These are phyloP conservation scores for Loxodes magnus DNA, from an alignment of 73 alveolate species.

Conservation along the genomic window DNA sequence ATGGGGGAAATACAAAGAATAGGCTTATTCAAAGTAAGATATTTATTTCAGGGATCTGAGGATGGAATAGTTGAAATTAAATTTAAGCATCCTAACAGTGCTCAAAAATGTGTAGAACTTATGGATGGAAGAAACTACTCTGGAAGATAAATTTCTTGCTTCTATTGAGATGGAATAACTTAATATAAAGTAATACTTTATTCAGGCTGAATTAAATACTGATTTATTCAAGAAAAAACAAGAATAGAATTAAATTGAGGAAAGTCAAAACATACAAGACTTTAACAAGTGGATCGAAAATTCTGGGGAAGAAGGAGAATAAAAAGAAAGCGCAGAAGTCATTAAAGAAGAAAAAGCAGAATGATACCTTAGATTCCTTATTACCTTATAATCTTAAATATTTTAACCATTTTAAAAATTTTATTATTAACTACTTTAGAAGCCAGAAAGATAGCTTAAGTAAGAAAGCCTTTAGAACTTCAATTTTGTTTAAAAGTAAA, in stretches of 20 bases:
- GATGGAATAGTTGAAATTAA: slow-evolving; percentile 49
- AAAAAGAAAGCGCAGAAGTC: slow-evolving; percentile 4
- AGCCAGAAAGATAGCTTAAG: not conserved
- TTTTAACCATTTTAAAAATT: too few species aligned
- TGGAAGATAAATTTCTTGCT: slow-evolving; percentile 27
- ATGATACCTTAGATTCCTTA: too few species aligned
- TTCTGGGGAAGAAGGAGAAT: too few species aligned
- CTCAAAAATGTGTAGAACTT: slow-evolving; percentile 42
- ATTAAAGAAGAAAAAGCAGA: not conserved
- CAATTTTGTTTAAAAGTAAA: too few species aligned
- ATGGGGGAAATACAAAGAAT: slow-evolving; percentile 49
- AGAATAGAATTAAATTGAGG: too few species aligned
- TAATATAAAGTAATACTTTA: too few species aligned
- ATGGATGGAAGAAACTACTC: slow-evolving; percentile 43
- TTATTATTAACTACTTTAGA: not conserved
- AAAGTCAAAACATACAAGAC: too few species aligned
- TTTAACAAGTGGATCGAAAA: too few species aligned
- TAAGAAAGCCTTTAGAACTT: not conserved
- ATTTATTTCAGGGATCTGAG: too few species aligned
- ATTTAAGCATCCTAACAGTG: slow-evolving; percentile 41
- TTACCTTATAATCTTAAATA: too few species aligned
- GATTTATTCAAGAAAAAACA: too few species aligned
- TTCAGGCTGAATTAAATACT: too few species aligned
- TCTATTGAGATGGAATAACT: slow-evolving; percentile 75
- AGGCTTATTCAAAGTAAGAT: slow-evolving; percentile 37